phyloP scores from a whole-genome alignment of 2,329 filamentous ascomycete genomes.

The Incumbomyces delicatus region DNA sequence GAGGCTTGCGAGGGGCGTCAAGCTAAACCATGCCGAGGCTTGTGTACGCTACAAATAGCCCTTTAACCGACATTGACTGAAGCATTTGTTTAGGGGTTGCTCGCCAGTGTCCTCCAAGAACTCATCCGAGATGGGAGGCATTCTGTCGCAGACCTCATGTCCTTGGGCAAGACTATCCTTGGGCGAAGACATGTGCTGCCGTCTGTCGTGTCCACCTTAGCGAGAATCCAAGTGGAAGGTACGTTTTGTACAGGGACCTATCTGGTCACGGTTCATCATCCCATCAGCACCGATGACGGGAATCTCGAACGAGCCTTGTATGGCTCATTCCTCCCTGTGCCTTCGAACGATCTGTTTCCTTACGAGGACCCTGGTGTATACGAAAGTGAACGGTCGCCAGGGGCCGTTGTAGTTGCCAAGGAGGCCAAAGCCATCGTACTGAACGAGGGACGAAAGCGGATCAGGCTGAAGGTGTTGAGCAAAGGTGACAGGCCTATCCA shows the following conservation, averaged over 20 bases:
- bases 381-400: constrained; percentile 59
- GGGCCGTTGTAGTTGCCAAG: constrained; percentile 65
- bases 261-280: constrained; percentile 86
- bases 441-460: constrained; percentile 64
- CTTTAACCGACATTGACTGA: constrained; percentile 6
- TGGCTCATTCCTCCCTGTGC: constrained; percentile 79
- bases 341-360: constrained; percentile 58
- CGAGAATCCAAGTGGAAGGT: constrained; percentile 85
- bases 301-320: constrained; percentile 81
- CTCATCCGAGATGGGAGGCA: constrained; percentile 94
- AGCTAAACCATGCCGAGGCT: constrained; percentile 83
- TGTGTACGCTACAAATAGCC: constrained; percentile 43
- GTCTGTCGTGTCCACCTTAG: constrained; percentile 65
- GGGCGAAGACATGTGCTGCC: constrained; percentile 86
- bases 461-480: constrained; percentile 68
- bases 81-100: constrained; percentile 34
- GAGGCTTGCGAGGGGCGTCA: constrained; percentile 75
- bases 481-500: constrained; percentile 84
- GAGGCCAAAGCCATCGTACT: constrained; percentile 52
- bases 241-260: constrained; percentile 88
- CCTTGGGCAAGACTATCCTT: constrained; percentile 80
- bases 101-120: constrained; percentile 85
- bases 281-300: constrained; percentile 75
- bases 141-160: constrained; percentile 87
- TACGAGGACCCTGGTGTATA: constrained; percentile 56